Percentiles rank a stretch among this genome's conserved stretches.
These are phyloP conservation scores for Colletotrichum simmondsii DNA, from an alignment of 2,329 filamentous ascomycete genomes.

Conservation along the genomic window DNA sequence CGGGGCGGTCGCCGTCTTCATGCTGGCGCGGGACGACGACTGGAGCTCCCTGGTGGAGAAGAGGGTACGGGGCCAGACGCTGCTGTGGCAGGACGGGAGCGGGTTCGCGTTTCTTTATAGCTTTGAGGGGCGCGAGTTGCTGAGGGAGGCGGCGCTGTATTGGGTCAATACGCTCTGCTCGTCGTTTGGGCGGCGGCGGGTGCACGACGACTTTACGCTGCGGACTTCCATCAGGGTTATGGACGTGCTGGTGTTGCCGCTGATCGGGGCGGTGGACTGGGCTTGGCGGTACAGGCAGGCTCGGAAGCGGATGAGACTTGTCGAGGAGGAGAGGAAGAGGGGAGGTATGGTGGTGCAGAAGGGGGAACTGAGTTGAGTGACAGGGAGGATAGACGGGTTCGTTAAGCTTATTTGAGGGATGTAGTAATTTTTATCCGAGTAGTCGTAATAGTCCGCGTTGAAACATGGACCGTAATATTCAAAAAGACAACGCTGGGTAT, in stretches of 20 bases:
- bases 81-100: constrained; percentile 28
- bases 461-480: constrained; percentile 2
- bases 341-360: neutral
- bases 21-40: constrained; percentile 30
- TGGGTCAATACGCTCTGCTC: constrained; percentile 28
- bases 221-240: constrained; percentile 22
- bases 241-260: constrained; percentile 24
- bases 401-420: neutral
- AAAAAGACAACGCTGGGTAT: constrained; percentile 17
- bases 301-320: neutral
- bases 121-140: constrained; percentile 26
- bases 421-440: neutral
- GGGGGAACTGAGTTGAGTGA: neutral
- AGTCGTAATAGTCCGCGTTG: constrained; percentile 10
- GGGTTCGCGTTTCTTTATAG: constrained; percentile 26
- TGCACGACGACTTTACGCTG: constrained; percentile 25
- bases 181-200: constrained; percentile 21
- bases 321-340: neutral
- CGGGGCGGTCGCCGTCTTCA: constrained; percentile 25
- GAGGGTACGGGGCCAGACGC: constrained; percentile 2
- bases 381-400: neutral
- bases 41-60: constrained; percentile 1
- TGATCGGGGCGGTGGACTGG: constrained; percentile 25
- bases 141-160: constrained; percentile 20
- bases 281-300: constrained; percentile 28